Percentiles rank a stretch among this genome's conserved stretches.
Evolutionary conservation across 208 protist genomes (phyloP).

Genomic region (Trypanosoma melophagium): DNA sequence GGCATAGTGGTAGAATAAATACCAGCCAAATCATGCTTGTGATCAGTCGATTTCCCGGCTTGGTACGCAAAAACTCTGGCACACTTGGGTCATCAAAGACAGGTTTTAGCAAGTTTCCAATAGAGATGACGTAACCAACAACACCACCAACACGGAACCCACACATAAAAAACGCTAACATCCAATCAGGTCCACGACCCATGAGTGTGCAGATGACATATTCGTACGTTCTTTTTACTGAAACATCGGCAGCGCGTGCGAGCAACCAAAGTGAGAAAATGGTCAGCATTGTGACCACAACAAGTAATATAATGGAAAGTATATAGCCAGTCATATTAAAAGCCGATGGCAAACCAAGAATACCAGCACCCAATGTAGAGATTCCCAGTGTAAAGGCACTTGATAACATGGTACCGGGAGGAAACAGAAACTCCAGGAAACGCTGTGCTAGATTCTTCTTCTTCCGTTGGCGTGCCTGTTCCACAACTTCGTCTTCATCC

Average conservation of each 20-base stretch:
- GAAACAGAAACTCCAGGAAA: conserved; percentile 17
- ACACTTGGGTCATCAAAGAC: conserved; percentile 15
- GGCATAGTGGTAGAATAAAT: conserved; percentile 60
- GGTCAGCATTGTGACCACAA: conserved; percentile 13
- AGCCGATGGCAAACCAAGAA: conserved; percentile 20
- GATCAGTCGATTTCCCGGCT: conserved; percentile 40
- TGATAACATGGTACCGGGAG: conserved; percentile 10
- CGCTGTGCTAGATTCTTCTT: background rate
- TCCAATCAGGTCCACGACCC: conserved; percentile 32
- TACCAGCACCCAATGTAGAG: conserved; percentile 25
- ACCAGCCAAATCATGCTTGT: conserved; percentile 48
- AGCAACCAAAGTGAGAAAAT: conserved; percentile 29
- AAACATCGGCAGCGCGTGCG: conserved; percentile 2
- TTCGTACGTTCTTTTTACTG: conserved; percentile 18
- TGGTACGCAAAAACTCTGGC: conserved; percentile 38
- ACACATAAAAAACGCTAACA: conserved; percentile 35
- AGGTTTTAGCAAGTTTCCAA: conserved; percentile 6
- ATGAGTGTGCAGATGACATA: conserved; percentile 20
- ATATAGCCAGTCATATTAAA: conserved; percentile 22
- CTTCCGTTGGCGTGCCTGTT: background rate
- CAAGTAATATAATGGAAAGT: conserved; percentile 12
- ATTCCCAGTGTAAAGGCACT: conserved; percentile 24
- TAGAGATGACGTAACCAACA: conserved; percentile 16
- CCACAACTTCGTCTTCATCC: background rate
- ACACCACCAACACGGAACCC: conserved; percentile 25